These are phyloP conservation scores for Picea abies DNA, from an alignment of 83 land plant genomes.

Conservation along the genomic window DNA sequence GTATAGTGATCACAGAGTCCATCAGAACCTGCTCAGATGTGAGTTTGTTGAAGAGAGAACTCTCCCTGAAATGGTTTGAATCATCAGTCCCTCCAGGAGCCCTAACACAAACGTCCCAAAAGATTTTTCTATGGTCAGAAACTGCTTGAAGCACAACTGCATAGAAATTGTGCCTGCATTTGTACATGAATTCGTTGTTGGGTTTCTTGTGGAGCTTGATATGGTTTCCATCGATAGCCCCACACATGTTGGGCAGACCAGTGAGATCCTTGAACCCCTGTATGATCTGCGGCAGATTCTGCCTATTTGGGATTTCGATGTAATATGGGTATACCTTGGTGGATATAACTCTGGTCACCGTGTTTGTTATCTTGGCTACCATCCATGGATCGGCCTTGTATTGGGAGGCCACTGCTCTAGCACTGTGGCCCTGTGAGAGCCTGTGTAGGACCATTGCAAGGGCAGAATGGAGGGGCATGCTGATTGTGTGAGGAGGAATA, in stretches of 20 bases:
- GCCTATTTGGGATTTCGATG: constrained; percentile 50
- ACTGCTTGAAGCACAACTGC: constrained; percentile 65
- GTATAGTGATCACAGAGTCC: constrained; percentile 44
- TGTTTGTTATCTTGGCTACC: constrained; percentile 52
- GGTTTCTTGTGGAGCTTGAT: constrained; percentile 27
- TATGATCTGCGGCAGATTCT: constrained; percentile 33
- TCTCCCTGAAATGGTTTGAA: constrained; percentile 63
- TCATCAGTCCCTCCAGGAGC: constrained; percentile 66
- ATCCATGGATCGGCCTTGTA: constrained; percentile 36
- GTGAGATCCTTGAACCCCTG: constrained; percentile 52
- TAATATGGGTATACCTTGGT: constrained; percentile 57
- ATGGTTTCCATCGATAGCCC: constrained; percentile 61
- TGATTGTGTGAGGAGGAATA: constrained; percentile 27
- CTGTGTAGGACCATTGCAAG: constrained; percentile 70
- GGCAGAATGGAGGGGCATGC: constrained; percentile 57
- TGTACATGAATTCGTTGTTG: neutral
- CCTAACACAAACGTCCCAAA: constrained; percentile 78
- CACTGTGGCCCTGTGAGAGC: constrained; percentile 52
- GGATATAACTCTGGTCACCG: constrained; percentile 58
- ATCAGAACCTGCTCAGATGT: constrained; percentile 37
- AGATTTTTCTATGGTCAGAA: constrained; percentile 58
- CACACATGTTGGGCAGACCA: constrained; percentile 57
- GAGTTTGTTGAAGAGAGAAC: constrained; percentile 46
- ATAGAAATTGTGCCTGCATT: constrained; percentile 15
- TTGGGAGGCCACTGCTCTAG: constrained; percentile 35